A percentile compares a stretch with the other conserved stretches of the same genome.
These are phyloP conservation scores for Flammula alnicola DNA, from an alignment of 1,284 basidiomycete species.

Conservation along the genomic window DNA sequence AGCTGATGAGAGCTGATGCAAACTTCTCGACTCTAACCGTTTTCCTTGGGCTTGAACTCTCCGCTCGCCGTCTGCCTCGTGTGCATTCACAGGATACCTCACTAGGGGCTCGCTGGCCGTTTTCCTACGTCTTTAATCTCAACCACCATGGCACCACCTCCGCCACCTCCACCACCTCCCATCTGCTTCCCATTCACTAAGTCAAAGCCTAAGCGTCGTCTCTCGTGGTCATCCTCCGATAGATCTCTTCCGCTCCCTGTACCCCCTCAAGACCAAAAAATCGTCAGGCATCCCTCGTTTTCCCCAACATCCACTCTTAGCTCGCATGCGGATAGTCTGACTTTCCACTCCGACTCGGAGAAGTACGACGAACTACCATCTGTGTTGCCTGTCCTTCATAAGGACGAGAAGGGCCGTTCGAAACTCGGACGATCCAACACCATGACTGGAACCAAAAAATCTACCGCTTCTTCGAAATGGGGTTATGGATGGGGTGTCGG, in stretches of 20 bases:
- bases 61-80: constrained; percentile 31
- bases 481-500: constrained; percentile 75
- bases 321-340: constrained; percentile 46
- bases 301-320: constrained; percentile 42
- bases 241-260: constrained; percentile 27
- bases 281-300: constrained; percentile 43
- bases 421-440: constrained; percentile 57
- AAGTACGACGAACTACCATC: constrained; percentile 52
- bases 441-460: constrained; percentile 53
- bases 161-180: constrained; percentile 59
- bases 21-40: constrained; percentile 18
- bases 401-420: constrained; percentile 41
- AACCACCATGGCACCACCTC: constrained; percentile 33
- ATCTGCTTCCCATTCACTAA: constrained; percentile 59
- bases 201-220: constrained; percentile 46
- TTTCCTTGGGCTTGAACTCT: constrained; percentile 17
- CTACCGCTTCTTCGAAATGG: constrained; percentile 47
- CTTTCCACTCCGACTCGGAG: constrained; percentile 63
- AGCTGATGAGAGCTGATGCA: constrained; percentile 26
- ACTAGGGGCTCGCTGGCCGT: constrained; percentile 19
- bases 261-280: constrained; percentile 29
- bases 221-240: constrained; percentile 46
- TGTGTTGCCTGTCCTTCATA: constrained; percentile 32
- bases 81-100: constrained; percentile 23
- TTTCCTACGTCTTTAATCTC: constrained; percentile 19